Evolutionary conservation across 192 early-diverging fungal genomes (phyloP), one percentile per base, ranked within the genome.

Genomic region (Coemansia sp.): DNA sequence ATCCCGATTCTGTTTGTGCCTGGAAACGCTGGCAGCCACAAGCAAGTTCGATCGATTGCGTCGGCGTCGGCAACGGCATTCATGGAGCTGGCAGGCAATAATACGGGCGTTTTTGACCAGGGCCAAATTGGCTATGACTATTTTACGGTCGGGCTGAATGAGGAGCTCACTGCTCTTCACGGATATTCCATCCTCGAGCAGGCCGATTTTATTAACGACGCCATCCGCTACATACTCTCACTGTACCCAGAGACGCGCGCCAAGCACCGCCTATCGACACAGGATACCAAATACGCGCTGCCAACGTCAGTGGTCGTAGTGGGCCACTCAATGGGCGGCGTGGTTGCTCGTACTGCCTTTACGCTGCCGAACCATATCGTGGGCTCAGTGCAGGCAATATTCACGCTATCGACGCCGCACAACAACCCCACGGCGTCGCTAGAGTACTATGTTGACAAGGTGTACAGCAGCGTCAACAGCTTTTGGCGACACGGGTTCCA

Each of bases 311-410:
- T 98, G 19, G 73, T 93, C n/a, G 78, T 97, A 25, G 78, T 96
- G 56, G 94, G 90, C 12, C 95, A 98, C 71, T 97, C 95, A 10
- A 97, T 98, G 96, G 97, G 97, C 36, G 96, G 96, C 11, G 88
- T 97, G n/a, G 96, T 96, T 19, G 95, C 95, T 1, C 84, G 96
- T 10, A 86, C 88, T 1, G 84, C 94, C 35, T 85, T 94, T 51
- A 87, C 84, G 0, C 79, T 93, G 56, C 65, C 84, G 0, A 95
- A 91, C 81, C 90, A 91, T 70, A 63, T 82, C 4, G 77, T 85
- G 0, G 89, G 89, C 3, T 89, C 88, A 3, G 86, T 98, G 31
- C 85, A 89, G 36, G 91, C 94, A 2, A 89, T 99, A 14, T 74
- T 99, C 27, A 97, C 95, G 5, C 62, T 99, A 24, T 86, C 97